Conservation (phyloP, 2,329 filamentous ascomycete species). For the Sporothrix curviconia region DNA sequence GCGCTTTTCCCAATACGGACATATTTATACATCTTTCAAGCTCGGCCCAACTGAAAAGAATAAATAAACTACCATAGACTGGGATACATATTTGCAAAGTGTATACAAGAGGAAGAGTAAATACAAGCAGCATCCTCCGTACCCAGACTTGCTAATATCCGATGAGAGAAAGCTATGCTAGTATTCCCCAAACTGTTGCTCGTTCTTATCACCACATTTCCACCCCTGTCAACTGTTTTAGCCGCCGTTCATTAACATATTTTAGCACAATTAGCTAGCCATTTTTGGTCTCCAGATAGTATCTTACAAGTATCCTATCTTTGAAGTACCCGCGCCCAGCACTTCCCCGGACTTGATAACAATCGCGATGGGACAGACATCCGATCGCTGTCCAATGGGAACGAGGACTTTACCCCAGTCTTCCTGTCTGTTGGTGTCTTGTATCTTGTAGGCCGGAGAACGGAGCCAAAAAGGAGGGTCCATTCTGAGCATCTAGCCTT, state of each 20-base stretch:
- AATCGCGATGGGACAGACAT: background rate
- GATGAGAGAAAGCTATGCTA: background rate
- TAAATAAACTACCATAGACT: background rate
- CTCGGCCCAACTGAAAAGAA: background rate
- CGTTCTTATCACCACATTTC: background rate
- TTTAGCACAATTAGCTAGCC: background rate
- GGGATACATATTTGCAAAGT: background rate
- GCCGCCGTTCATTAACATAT: no score
- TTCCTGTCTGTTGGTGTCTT: background rate
- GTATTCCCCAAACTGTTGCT: background rate
- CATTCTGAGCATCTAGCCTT: background rate
- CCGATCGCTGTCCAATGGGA: background rate
- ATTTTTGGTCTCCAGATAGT: background rate
- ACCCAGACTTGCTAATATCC: background rate
- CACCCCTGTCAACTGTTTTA: background rate
- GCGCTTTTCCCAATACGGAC: background rate
- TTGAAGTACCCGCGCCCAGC: background rate
- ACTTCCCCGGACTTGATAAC: background rate
- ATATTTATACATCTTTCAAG: background rate
- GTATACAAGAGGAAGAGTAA: background rate
- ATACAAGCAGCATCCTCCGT: background rate
- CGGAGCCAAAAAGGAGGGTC: no score
- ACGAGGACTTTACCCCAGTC: background rate
- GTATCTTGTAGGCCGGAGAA: background rate
- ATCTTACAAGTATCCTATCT: conserved; percentile 4